Evolutionary conservation across 202 grass and related monocot species (phyloP), one percentile per base, ranked within the genome.

Genomic region (Elaeis oleifera): DNA sequence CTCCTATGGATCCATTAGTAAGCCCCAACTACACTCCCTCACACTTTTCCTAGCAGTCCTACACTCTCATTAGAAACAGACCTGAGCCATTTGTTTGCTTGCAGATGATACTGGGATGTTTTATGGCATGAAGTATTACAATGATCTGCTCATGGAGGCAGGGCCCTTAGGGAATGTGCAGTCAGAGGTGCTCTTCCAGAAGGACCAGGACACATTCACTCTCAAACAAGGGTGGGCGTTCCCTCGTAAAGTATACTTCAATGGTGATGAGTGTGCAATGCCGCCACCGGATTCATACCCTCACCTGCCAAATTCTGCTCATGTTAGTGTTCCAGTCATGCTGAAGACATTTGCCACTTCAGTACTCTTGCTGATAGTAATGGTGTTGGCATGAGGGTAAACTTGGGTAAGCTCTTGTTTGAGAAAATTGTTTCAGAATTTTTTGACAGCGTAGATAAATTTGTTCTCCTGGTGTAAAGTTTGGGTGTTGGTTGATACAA

Each of bases 101-200:
- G 69, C 64, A 99, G 94, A 99, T 87, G 94, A 94, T 72, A 99
- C 85, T 6, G 94, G 71, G 5, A 84, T 99, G 83, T 99, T 99
- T 74, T 99, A 94, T 62, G 94, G 94, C 32, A 66, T 94, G 51
- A 94, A 94, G 80, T 94, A 69, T 80, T 94, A 84, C 78, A 99
- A 99, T 32, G 94, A 94, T 66, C 69, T 84, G 78, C 77, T 99
- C 18, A 89, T 99, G 94, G 80, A 99, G 73, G 94, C 88, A 1
- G 94, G 95, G 24, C 80, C 82, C 18, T 59, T 82, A 54, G 95
- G 95, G 39, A 94, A 94, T 54, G 80, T 94, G 73, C 85, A 99
- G 70, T 94, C 94, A 29, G 94, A 94, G 83, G 78, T 94, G 64
- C 75, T 99, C 4, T 79, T 99, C 74, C 74, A 73, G 14, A 99